Conservation (phyloP, 1,284 basidiomycete genomes). For the Kwoniella shivajii region DNA sequence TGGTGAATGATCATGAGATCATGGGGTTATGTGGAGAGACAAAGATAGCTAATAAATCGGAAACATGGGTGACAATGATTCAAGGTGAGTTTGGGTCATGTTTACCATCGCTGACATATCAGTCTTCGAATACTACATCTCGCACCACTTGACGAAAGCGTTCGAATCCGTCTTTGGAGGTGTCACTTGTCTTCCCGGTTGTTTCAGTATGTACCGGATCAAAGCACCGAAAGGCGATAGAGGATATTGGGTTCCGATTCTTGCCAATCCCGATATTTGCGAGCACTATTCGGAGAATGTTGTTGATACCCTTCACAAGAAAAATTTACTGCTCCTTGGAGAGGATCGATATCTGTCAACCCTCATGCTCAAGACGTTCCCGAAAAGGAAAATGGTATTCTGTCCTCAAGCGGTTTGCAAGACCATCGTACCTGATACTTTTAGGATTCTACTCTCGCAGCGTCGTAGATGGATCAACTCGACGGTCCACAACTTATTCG, state of each 20-base stretch:
- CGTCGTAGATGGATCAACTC: slow-evolving; percentile 99
- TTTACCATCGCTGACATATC: slow-evolving; percentile 9
- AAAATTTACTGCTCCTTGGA: slow-evolving; percentile 94
- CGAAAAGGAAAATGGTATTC: slow-evolving; percentile 98
- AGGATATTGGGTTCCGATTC: slow-evolving; percentile 97
- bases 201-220: slow-evolving; percentile 99
- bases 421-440: slow-evolving; percentile 95
- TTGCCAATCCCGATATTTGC: slow-evolving; percentile 95
- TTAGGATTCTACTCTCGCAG: slow-evolving; percentile 89
- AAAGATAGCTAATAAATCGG: slow-evolving; percentile 97
- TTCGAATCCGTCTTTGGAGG: slow-evolving; percentile 99
- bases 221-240: slow-evolving; percentile 89
- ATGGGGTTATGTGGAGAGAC: slow-evolving; percentile 99
- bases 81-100: slow-evolving; percentile 68
- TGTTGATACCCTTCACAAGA: slow-evolving; percentile 98
- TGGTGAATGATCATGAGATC: slow-evolving; percentile 94
- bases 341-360: slow-evolving; percentile 99
- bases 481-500: slow-evolving; percentile 95
- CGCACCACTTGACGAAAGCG: slow-evolving; percentile 97
- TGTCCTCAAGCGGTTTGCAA: slow-evolving; percentile 98
- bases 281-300: slow-evolving; percentile 98
- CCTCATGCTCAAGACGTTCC: slow-evolving; percentile 96
- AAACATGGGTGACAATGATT: slow-evolving; percentile 93
- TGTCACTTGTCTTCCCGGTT: slow-evolving; percentile 98
- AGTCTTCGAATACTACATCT: slow-evolving; percentile 99